These are phyloP conservation scores for Abortiporus biennis DNA, from an alignment of 1,284 basidiomycete genomes.

Conservation along the genomic window DNA sequence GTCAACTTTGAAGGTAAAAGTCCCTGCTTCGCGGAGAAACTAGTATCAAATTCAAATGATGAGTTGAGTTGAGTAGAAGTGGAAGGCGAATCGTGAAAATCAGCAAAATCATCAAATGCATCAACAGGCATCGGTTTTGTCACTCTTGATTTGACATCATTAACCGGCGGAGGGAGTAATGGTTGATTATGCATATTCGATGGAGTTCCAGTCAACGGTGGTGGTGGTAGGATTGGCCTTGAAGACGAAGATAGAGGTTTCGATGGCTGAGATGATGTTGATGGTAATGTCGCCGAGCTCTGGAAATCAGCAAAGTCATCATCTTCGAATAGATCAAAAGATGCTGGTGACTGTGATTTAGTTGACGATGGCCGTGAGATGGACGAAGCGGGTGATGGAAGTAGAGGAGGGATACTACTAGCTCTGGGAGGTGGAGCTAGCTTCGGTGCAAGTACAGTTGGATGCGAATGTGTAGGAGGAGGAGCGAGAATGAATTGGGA, in stretches of 20 bases:
- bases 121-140: no score
- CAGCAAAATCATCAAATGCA: constrained; percentile 15
- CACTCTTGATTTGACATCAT: no score
- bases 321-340: constrained; percentile 13
- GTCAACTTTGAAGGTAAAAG: constrained; percentile 15
- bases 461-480: not conserved
- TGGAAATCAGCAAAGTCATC: constrained; percentile 23
- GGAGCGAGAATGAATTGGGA: constrained; percentile 11
- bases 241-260: constrained; percentile 1
- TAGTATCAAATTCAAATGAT: constrained; percentile 4
- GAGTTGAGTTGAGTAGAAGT: constrained; percentile 14
- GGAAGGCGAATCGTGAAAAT: constrained; percentile 17
- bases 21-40: constrained; percentile 1
- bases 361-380: constrained; percentile 1
- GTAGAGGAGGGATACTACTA: constrained; percentile 9
- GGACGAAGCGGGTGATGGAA: constrained; percentile 11
- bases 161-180: not conserved
- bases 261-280: not conserved
- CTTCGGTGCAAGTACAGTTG: not conserved
- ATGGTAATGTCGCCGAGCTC: constrained; percentile 10
- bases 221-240: constrained; percentile 1
- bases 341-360: not conserved
- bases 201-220: not conserved
- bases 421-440: not conserved
- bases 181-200: constrained; percentile 3